phyloP scores from a whole-genome alignment of 768 basidiomycete species.

The Butyriboletus loyo region DNA sequence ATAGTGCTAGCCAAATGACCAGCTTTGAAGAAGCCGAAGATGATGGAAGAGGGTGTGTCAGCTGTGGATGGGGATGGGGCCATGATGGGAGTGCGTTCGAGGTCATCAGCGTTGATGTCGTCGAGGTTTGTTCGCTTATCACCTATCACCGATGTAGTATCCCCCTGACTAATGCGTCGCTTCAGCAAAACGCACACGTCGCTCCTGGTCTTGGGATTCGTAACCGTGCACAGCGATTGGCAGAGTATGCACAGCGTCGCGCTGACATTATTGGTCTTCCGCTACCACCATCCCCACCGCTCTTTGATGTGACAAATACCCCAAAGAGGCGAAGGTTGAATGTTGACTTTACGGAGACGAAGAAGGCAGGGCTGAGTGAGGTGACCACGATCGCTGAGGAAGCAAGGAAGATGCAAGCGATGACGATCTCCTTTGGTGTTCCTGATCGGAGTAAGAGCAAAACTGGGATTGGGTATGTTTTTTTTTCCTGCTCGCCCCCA shows the following conservation, averaged over 20 bases:
- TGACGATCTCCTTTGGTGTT: slow-evolving; percentile 50
- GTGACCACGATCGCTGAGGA: slow-evolving; percentile 33
- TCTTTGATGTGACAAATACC: slow-evolving; percentile 34
- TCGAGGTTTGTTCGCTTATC: slow-evolving; percentile 46
- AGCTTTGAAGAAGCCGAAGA: slow-evolving; percentile 43
- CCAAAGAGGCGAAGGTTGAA: slow-evolving; percentile 29
- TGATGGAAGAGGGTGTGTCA: slow-evolving; percentile 60
- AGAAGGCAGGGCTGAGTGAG: slow-evolving; percentile 22
- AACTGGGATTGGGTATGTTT: slow-evolving; percentile 44
- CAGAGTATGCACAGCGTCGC: slow-evolving; percentile 64
- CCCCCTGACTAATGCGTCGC: slow-evolving; percentile 1
- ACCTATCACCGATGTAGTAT: not conserved
- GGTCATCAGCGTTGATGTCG: slow-evolving; percentile 60
- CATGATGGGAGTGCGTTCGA: slow-evolving; percentile 79
- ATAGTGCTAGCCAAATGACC: slow-evolving; percentile 24
- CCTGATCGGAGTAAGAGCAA: slow-evolving; percentile 30
- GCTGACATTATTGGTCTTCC: slow-evolving; percentile 39
- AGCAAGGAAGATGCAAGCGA: slow-evolving; percentile 39
- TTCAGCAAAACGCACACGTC: slow-evolving; percentile 51
- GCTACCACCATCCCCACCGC: slow-evolving; percentile 26
- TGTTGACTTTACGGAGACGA: slow-evolving; percentile 22
- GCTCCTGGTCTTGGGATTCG: slow-evolving; percentile 53
- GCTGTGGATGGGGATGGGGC: slow-evolving; percentile 73
- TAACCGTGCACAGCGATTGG: slow-evolving; percentile 63
- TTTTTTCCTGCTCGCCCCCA: not conserved